Base-by-base conservation (phyloP, 441 rosid genomes). In the Gossypium lobatum region DNA sequence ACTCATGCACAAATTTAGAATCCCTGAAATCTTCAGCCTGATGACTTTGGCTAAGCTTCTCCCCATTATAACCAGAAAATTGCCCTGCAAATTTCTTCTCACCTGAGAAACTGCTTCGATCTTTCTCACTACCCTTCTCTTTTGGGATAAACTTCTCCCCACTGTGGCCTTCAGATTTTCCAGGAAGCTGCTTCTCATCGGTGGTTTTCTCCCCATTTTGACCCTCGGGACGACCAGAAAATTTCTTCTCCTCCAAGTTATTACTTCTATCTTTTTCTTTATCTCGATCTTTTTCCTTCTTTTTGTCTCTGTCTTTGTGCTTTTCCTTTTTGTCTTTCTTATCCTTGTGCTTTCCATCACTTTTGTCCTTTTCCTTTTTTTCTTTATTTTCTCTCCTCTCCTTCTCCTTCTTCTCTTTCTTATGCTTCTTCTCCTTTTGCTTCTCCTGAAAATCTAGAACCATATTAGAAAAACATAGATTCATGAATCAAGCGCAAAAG, bases 291-390 rank as follows among this genome's bases (percentile, higher is more conserved):
- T 77, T 68, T 64, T 83, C 85, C 78, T 84, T 81, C 73, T 85
- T 82, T 69, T 80, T 84, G 21, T 85, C 87, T 61, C 67, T 73
- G 18, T 77, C 87, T 61, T 73, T 73, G 18, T 74, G 76, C 31
- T 77, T 83, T 70, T 85, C 86, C 72, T 78, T 85, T 60, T 83
- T 85, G 34, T 81, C 86, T 73, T 83, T 85, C 81, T 78, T 85
- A 71, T 81, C 88, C 81, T 78, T 76, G 64, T 76, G 77, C 64
- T 83, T 85, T 69, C 74, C 88, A 77, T 83, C 86, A 63, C 67
- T 75, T 75, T 73, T 78, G 50, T 83, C 85, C 75, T 81, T 85
- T 62, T 81, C 88, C 77, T 60, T 78, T 75, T 73, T 83, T 34
- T 81, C 88, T 83, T 80, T 83, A 34, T 77, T 78, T 52, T 81